Evolutionary conservation across 2,329 filamentous ascomycete genomes (phyloP), one percentile per base, ranked within the genome.

Genomic region (Aspergillus uvarum): DNA sequence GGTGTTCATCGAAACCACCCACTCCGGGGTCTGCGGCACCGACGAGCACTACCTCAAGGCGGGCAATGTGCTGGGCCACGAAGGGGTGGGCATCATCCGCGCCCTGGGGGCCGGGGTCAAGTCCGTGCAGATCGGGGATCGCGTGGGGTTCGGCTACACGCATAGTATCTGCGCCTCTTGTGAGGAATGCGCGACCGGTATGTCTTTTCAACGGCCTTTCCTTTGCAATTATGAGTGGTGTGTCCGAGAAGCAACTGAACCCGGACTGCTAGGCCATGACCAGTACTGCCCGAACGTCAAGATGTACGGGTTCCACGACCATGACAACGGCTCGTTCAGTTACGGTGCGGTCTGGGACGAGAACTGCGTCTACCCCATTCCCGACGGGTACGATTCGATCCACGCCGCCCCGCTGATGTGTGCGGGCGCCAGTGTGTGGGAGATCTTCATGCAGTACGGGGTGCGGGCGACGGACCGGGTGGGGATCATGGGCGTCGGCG

Each of bases 401-500:
- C 49, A 72, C 42, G 73, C 72, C 3, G 73, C 71, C 6, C 70
- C 73, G 2, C 50, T 75, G 52, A 66, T 72, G 63, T 76, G 75
- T 52, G 74, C 68, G 32, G 74, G 73, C 10, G 71, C 72, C 4
- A 75, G 74, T 1, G 72, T 74, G n/a, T 76, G 67, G 71, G 82
- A 82, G 1, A 89, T 89, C 0, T 76, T 93, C 5, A 84, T 82
- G 48, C 79, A 86, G n/a, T 85, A 69, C 59, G 62, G 59, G 58
- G 85, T 89, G 3, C 85, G 85, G 1, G 85, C 87, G 0, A 89
- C 87, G 3, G 89, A 89, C 72, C 81, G 76, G 5, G 87, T 92
- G 1, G 89, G 85, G 1, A 83, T 92, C 55, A 79, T 90, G 7
- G 88, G 89, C 5, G 77, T 91, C 5, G 89, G 89, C 14, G 89